phyloP scores from a whole-genome alignment of 164 flowering plant species.

The Stephania yunnanensis region DNA sequence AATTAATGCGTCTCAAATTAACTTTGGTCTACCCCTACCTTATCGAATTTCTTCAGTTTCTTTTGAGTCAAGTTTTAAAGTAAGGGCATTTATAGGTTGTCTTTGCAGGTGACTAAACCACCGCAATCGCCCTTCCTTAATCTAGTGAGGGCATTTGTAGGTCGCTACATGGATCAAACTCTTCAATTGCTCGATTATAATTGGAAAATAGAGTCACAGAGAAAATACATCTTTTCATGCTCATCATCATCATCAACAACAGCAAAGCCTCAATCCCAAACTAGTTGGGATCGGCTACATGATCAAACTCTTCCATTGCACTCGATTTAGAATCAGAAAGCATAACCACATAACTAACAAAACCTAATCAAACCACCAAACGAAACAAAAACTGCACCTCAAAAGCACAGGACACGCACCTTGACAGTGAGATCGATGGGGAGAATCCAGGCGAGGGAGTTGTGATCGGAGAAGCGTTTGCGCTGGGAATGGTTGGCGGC shows the following conservation, averaged over 20 bases:
- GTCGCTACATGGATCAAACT: too few relatives aligned
- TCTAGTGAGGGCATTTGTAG: too few relatives aligned
- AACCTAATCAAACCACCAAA: neutral
- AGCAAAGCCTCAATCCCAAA: too few relatives aligned
- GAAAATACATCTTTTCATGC: neutral
- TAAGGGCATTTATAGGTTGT: too few relatives aligned
- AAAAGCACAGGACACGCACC: slow-evolving; percentile 21
- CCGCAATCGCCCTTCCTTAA: too few relatives aligned
- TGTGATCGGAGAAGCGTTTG: slow-evolving; percentile 54
- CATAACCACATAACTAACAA: neutral
- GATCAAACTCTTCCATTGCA: too few relatives aligned
- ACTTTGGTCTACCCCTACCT: too few relatives aligned
- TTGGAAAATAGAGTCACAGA: neutral
- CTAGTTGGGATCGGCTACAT: neutral
- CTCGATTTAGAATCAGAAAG: neutral
- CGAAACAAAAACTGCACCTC: neutral
- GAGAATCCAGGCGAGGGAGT: slow-evolving; percentile 67
- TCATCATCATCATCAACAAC: neutral
- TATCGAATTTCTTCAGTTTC: too few relatives aligned
- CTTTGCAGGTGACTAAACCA: too few relatives aligned
- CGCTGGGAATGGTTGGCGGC: slow-evolving; percentile 56
- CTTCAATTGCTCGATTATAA: too few relatives aligned
- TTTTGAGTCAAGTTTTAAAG: too few relatives aligned
- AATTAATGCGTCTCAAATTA: too few relatives aligned
- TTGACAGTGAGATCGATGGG: slow-evolving; percentile 81